phyloP scores from a whole-genome alignment of 208 protist genomes.

The Tetramitus jugosus region DNA sequence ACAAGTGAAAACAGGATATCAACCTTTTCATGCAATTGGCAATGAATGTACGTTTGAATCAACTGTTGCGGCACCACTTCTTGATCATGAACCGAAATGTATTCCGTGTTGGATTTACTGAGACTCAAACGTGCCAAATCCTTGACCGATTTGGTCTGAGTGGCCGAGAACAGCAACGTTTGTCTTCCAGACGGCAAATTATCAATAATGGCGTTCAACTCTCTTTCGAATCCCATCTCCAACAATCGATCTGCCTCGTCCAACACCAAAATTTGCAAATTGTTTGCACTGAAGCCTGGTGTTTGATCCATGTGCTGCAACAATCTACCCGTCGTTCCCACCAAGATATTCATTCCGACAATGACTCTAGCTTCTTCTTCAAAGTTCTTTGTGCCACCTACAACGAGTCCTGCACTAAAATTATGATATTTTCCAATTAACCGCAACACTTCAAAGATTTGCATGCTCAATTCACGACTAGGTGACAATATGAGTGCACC shows the following conservation, averaged over 20 bases:
- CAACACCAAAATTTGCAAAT: slow-evolving; percentile 91
- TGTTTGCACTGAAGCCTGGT: slow-evolving; percentile 66
- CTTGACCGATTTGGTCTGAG: slow-evolving; percentile 88
- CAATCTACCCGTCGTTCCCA: slow-evolving; percentile 95
- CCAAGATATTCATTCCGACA: slow-evolving; percentile 89
- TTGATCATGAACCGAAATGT: slow-evolving; percentile 79
- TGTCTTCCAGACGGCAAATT: slow-evolving; percentile 81
- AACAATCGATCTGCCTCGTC: slow-evolving; percentile 97
- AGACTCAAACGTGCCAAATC: slow-evolving; percentile 79
- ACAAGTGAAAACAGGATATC: slow-evolving; percentile 94
- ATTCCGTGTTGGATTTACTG: slow-evolving; percentile 60
- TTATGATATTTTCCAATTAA: slow-evolving; percentile 80
- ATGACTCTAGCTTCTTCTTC: slow-evolving; percentile 81
- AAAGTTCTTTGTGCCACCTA: slow-evolving; percentile 90
- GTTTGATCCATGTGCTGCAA: slow-evolving; percentile 97
- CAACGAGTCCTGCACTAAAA: slow-evolving; percentile 89
- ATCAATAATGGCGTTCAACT: slow-evolving; percentile 81
- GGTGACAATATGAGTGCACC: slow-evolving; percentile 95
- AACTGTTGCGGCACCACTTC: slow-evolving; percentile 73
- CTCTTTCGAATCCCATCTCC: slow-evolving; percentile 91
- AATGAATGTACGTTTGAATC: slow-evolving; percentile 81
- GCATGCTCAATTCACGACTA: slow-evolving; percentile 93
- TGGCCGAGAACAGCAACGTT: slow-evolving; percentile 99
- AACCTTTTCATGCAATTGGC: slow-evolving; percentile 84
- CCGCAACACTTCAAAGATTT: slow-evolving; percentile 97